phyloP scores from a whole-genome alignment of 2,329 filamentous ascomycete genomes.

The Cladophialophora exuberans region DNA sequence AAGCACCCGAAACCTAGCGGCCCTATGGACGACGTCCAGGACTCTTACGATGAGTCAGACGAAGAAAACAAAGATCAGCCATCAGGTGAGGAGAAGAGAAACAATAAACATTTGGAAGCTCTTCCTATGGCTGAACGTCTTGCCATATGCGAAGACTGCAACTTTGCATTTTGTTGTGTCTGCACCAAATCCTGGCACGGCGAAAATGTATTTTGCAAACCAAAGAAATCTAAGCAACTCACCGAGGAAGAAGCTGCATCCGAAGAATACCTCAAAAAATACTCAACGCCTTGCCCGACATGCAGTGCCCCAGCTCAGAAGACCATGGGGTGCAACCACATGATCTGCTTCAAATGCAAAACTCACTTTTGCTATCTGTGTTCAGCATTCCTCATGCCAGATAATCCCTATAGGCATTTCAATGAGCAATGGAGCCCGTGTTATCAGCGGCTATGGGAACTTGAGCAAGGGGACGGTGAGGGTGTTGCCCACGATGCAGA shows the following conservation, averaged over 20 bases:
- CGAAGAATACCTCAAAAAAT: constrained; percentile 76
- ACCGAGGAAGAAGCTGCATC: constrained; percentile 84
- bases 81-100: constrained; percentile 22
- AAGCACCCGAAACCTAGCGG: constrained; percentile 72
- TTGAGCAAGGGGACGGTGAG: constrained; percentile 75
- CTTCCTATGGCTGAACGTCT: constrained; percentile 67
- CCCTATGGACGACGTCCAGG: constrained; percentile 55
- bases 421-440: constrained; percentile 72
- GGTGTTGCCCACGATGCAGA: constrained; percentile 37
- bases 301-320: constrained; percentile 86
- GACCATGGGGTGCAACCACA: constrained; percentile 93
- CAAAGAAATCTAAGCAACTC: constrained; percentile 69
- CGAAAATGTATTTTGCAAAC: constrained; percentile 71
- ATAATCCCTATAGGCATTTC: constrained; percentile 87
- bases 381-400: constrained; percentile 77
- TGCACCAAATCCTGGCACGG: constrained; percentile 89
- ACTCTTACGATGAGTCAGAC: constrained; percentile 49
- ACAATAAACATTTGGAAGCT: constrained; percentile 42
- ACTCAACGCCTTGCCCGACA: constrained; percentile 87
- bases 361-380: constrained; percentile 97
- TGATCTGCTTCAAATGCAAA: constrained; percentile 87
- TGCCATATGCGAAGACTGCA: constrained; percentile 84
- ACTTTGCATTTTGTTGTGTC: constrained; percentile 83
- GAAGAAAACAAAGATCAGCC: constrained; percentile 52
- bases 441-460: constrained; percentile 86